These are phyloP conservation scores for Sporisorium sorghi DNA, from an alignment of 1,284 basidiomycete genomes.

Conservation along the genomic window DNA sequence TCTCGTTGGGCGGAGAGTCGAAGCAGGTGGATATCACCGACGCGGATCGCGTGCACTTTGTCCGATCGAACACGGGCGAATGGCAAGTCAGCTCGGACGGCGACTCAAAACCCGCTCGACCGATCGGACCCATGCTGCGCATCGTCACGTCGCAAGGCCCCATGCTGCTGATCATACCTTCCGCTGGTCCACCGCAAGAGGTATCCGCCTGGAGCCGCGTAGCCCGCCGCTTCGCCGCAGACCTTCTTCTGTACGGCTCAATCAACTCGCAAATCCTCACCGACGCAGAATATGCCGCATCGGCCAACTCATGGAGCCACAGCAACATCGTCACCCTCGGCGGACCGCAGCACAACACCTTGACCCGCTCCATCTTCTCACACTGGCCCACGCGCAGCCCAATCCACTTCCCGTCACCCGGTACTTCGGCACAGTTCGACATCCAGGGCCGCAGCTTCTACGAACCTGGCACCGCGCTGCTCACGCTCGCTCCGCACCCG, in stretches of 20 bases:
- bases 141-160: constrained; percentile 36
- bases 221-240: constrained; percentile 35
- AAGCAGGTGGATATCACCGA: background rate
- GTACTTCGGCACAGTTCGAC: constrained; percentile 27
- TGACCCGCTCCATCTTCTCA: constrained; percentile 16
- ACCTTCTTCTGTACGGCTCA: constrained; percentile 40
- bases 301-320: background rate
- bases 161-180: constrained; percentile 39
- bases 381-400: constrained; percentile 17
- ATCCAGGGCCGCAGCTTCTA: constrained; percentile 41
- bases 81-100: background rate
- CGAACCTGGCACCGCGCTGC: constrained; percentile 27
- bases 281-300: constrained; percentile 26
- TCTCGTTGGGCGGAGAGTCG: constrained; percentile 9
- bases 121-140: constrained; percentile 37
- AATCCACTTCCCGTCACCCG: constrained; percentile 25
- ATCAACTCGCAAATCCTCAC: constrained; percentile 45
- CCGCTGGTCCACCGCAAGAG: constrained; percentile 7
- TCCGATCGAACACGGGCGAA: background rate
- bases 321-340: constrained; percentile 44
- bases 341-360: constrained; percentile 39
- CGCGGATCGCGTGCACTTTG: constrained; percentile 4
- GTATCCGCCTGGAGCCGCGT: constrained; percentile 22
- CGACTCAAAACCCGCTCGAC: constrained; percentile 7
- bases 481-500: constrained; percentile 32